These are phyloP conservation scores for Coniferiporia weirii DNA, from an alignment of 1,284 basidiomycete genomes.

Conservation along the genomic window DNA sequence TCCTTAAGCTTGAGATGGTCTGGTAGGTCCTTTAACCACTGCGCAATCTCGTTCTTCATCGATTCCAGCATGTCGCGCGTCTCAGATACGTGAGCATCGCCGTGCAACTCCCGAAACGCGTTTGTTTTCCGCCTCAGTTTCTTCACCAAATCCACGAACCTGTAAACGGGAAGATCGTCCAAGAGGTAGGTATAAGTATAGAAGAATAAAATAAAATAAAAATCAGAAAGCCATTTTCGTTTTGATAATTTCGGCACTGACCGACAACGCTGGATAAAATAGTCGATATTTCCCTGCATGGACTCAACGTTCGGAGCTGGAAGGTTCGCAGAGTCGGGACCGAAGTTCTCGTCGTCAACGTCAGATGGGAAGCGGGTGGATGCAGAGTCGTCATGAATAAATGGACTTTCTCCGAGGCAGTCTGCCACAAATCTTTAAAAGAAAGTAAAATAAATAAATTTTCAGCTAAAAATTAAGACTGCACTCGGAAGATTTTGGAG, in stretches of 20 bases:
- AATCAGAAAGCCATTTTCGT: neutral
- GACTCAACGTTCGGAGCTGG: constrained; percentile 32
- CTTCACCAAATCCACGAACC: constrained; percentile 47
- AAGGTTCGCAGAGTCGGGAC: constrained; percentile 37
- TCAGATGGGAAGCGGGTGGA: constrained; percentile 45
- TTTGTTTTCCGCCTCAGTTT: constrained; percentile 37
- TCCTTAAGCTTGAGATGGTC: constrained; percentile 20
- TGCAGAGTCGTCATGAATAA: constrained; percentile 46
- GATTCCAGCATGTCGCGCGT: constrained; percentile 50
- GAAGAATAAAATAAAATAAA: neutral
- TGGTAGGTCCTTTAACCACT: constrained; percentile 51
- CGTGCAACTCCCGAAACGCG: constrained; percentile 33
- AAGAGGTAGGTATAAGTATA: neutral
- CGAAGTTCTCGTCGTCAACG: constrained; percentile 46
- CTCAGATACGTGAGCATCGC: constrained; percentile 28
- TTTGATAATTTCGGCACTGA: constrained; percentile 21
- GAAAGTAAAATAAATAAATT: constrained; percentile 15
- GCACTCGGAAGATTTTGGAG: neutral
- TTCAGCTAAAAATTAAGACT: neutral
- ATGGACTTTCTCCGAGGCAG: constrained; percentile 51
- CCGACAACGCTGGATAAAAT: constrained; percentile 27
- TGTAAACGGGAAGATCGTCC: constrained; percentile 17
- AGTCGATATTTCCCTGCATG: constrained; percentile 26
- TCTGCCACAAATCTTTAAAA: constrained; percentile 59
- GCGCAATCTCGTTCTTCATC: constrained; percentile 44